Percentiles rank a stretch among this genome's conserved stretches.
Evolutionary conservation across 1,284 basidiomycete species (phyloP).

Genomic region (Puccinia novopanici): DNA sequence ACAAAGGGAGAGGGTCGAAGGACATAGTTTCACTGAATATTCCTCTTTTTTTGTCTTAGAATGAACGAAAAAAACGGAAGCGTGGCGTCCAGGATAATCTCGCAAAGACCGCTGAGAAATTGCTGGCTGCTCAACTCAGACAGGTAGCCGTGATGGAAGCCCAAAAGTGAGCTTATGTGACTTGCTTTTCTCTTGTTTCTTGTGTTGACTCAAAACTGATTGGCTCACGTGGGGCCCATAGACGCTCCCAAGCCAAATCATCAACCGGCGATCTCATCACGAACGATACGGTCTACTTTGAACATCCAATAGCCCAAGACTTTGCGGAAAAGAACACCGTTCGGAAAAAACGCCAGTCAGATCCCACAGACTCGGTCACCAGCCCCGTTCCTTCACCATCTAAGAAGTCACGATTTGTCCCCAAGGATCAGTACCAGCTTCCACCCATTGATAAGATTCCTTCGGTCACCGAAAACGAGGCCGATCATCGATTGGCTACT

Average conservation of each 20-base stretch:
- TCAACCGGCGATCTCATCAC: constrained; percentile 73
- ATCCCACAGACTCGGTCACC: constrained; percentile 37
- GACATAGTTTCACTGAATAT: background rate
- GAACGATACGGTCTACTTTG: constrained; percentile 62
- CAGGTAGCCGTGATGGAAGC: constrained; percentile 81
- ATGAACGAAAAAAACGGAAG: constrained; percentile 51
- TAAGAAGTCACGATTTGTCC: constrained; percentile 51
- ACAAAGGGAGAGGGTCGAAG: background rate
- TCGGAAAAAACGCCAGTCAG: constrained; percentile 32
- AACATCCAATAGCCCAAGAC: constrained; percentile 34
- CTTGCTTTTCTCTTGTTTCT: constrained; percentile 17
- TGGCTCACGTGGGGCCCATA: background rate
- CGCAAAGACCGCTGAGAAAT: constrained; percentile 68
- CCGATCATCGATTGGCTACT: constrained; percentile 87
- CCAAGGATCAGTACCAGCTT: constrained; percentile 57
- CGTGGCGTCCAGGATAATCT: constrained; percentile 58
- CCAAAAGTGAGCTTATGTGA: constrained; percentile 60
- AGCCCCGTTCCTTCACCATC: constrained; percentile 7
- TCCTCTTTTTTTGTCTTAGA: constrained; percentile 25
- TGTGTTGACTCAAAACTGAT: background rate
- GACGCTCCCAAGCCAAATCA: constrained; percentile 10
- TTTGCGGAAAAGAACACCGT: constrained; percentile 44
- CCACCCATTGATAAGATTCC: constrained; percentile 55
- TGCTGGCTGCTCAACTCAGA: constrained; percentile 90
- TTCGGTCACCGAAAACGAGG: constrained; percentile 60